A percentile compares a stretch with the other conserved stretches of the same genome.
Evolutionary conservation across 176 grass and related monocot genomes (phyloP).

Genomic region (Themeda triandra): DNA sequence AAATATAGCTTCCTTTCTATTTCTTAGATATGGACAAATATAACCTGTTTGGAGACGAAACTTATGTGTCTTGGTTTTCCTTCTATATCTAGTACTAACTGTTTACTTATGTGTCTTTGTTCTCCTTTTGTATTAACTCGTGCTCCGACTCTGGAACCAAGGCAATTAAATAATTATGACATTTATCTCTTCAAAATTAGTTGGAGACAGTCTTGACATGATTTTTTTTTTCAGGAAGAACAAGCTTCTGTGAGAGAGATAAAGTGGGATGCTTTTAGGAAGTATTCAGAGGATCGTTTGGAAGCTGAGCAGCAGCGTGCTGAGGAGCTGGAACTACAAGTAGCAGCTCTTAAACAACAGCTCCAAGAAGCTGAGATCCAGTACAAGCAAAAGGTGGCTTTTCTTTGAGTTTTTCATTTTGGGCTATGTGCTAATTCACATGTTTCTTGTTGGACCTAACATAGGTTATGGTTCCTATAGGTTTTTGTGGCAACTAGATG

Average conservation of each 20-base stretch:
- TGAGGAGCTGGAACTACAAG: slow-evolving; percentile 49
- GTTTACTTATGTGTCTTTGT: background rate
- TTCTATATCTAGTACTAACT: background rate
- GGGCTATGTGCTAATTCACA: slow-evolving; percentile 12
- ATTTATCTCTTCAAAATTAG: background rate
- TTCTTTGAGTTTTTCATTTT: slow-evolving; percentile 2
- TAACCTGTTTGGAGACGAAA: background rate
- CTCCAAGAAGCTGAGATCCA: slow-evolving; percentile 46
- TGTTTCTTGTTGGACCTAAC: background rate
- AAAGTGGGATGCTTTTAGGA: slow-evolving; percentile 73
- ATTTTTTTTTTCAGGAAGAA: slow-evolving; percentile 55
- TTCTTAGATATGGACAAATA: background rate
- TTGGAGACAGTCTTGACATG: background rate
- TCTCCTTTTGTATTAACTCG: background rate
- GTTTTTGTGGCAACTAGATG: background rate
- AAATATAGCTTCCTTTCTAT: background rate
- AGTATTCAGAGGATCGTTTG: slow-evolving; percentile 45
- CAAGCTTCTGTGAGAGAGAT: slow-evolving; percentile 65
- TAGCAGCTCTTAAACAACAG: slow-evolving; percentile 56
- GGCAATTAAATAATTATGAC: slow-evolving; percentile 7
- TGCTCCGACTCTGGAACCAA: background rate
- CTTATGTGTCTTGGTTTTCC: background rate
- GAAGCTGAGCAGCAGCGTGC: slow-evolving; percentile 39
- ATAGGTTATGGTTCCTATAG: background rate
- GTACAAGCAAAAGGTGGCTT: slow-evolving; percentile 51